Conservation (phyloP, 2,329 filamentous ascomycete species). For the Myriangium duriaei region DNA sequence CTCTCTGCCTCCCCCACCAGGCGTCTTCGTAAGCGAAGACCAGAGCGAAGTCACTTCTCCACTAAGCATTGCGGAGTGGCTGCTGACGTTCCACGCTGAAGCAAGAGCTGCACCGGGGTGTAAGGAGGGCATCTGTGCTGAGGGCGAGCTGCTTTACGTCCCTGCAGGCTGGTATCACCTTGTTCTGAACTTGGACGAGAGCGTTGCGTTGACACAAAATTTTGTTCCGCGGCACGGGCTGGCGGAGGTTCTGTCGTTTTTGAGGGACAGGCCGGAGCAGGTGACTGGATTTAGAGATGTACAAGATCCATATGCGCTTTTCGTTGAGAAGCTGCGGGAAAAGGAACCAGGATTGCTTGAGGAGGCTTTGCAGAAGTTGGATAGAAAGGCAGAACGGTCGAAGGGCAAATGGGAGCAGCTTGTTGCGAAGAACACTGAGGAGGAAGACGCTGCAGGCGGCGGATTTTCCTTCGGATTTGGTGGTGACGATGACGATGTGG, state of each 20-base stretch:
- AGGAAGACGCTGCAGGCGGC: constrained; percentile 30
- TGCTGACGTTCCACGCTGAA: constrained; percentile 76
- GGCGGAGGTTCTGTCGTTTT: constrained; percentile 62
- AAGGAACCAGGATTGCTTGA: constrained; percentile 55
- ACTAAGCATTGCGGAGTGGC: constrained; percentile 92
- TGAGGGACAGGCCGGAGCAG: constrained; percentile 71
- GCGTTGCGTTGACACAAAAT: constrained; percentile 88
- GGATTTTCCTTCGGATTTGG: constrained; percentile 52
- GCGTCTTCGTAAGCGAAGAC: constrained; percentile 80
- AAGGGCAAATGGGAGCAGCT: constrained; percentile 82
- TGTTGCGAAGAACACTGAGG: constrained; percentile 40
- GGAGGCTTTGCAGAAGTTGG: constrained; percentile 51
- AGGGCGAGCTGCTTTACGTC: constrained; percentile 82
- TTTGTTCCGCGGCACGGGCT: constrained; percentile 73
- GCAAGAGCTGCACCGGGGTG: constrained; percentile 66
- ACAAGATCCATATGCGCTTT: constrained; percentile 59
- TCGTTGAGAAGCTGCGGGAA: constrained; percentile 54
- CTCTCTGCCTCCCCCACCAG: constrained; percentile 56
- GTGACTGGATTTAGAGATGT: constrained; percentile 75
- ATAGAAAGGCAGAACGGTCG: constrained; percentile 48
- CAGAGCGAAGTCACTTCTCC: constrained; percentile 89
- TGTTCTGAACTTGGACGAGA: constrained; percentile 75
- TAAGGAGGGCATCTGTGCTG: constrained; percentile 68
- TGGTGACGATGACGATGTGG: constrained; percentile 37
- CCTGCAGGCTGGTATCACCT: constrained; percentile 96